phyloP scores from a whole-genome alignment of 2,329 filamentous ascomycete genomes.

The Fusarium sp. region DNA sequence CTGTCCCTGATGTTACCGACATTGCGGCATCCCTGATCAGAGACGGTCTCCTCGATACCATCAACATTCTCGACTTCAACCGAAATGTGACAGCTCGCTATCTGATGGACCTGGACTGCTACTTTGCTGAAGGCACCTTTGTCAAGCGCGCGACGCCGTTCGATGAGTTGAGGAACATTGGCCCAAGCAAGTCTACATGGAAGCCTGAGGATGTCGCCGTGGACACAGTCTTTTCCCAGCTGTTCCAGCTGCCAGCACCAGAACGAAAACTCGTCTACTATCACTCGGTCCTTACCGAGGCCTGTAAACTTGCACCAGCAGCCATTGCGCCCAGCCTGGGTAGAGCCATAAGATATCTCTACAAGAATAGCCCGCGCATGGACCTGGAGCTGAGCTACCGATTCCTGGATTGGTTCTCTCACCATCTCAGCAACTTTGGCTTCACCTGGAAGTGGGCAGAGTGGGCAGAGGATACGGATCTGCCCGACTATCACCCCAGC shows the following conservation, averaged over 20 bases:
- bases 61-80: conserved; percentile 95
- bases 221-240: conserved; percentile 96
- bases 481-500: conserved; percentile 82
- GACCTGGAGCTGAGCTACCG: conserved; percentile 88
- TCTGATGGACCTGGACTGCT: conserved; percentile 94
- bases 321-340: conserved; percentile 96
- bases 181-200: conserved; percentile 80
- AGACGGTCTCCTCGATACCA: conserved; percentile 89
- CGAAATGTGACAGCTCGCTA: conserved; percentile 87
- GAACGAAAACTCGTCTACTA: conserved; percentile 98
- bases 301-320: conserved; percentile 94
- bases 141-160: conserved; percentile 94
- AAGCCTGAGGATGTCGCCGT: conserved; percentile 97
- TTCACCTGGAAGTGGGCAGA: conserved; percentile 99
- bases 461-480: conserved; percentile 88
- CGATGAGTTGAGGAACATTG: conserved; percentile 82
- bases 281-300: conserved; percentile 92
- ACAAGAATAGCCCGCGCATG: conserved; percentile 82
- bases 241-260: conserved; percentile 86
- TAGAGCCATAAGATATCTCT: conserved; percentile 91
- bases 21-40: conserved; percentile 87
- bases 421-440: conserved; percentile 98
- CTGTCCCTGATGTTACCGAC: conserved; percentile 81
- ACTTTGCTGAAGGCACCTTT: conserved; percentile 90
- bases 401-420: conserved; percentile 97